These are phyloP conservation scores for Fusarium oligoseptatum DNA, from an alignment of 2,329 filamentous ascomycete genomes.

Conservation along the genomic window DNA sequence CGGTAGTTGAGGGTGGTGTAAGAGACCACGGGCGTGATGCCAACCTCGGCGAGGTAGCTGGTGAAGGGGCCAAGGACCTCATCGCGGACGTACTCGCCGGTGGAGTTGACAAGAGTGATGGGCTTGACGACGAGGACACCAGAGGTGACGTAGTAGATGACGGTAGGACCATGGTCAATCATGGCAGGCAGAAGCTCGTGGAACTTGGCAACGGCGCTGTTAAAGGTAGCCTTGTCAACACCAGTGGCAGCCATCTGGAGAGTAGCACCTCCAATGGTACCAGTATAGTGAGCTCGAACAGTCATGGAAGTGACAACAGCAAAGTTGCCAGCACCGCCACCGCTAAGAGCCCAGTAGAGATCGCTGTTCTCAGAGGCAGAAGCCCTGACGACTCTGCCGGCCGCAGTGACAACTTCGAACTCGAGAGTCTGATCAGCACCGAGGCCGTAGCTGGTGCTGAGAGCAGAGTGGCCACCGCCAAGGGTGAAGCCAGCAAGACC, in stretches of 20 bases:
- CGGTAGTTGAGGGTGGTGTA: slow-evolving; percentile 47
- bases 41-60: slow-evolving; percentile 21
- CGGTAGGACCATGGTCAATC: slow-evolving; percentile 62
- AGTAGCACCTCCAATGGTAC: slow-evolving; percentile 51
- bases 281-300: slow-evolving; percentile 62
- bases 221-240: slow-evolving; percentile 32
- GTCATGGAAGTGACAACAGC: slow-evolving; percentile 69
- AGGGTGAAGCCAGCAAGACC: slow-evolving; percentile 71
- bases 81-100: slow-evolving; percentile 53
- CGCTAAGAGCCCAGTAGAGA: slow-evolving; percentile 73
- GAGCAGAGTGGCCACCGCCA: slow-evolving; percentile 67
- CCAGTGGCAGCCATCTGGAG: slow-evolving; percentile 19
- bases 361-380: slow-evolving; percentile 63
- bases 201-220: slow-evolving; percentile 40
- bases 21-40: slow-evolving; percentile 30
- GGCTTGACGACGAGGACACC: slow-evolving; percentile 57
- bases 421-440: slow-evolving; percentile 71
- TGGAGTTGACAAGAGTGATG: slow-evolving; percentile 60
- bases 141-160: slow-evolving; percentile 53
- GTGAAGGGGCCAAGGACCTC: slow-evolving; percentile 55
- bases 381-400: slow-evolving; percentile 63
- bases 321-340: slow-evolving; percentile 71
- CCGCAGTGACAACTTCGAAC: slow-evolving; percentile 67
- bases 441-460: slow-evolving; percentile 68
- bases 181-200: slow-evolving; percentile 51